A percentile compares a stretch with the other conserved stretches of the same genome.
Evolutionary conservation across 2,329 filamentous ascomycete species (phyloP).

Genomic region (Fusarium newnesense): DNA sequence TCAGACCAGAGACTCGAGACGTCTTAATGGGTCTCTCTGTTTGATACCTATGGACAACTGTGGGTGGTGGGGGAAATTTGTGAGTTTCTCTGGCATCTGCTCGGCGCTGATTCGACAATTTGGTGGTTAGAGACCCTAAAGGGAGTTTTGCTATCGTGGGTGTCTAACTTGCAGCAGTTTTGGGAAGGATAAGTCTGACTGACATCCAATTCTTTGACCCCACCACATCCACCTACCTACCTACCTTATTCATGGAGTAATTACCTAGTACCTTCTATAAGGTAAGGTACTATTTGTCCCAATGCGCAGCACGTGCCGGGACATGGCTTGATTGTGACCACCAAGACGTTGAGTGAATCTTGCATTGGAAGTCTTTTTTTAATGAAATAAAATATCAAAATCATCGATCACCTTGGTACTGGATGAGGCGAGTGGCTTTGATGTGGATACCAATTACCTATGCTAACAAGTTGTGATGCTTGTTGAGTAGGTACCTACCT

Average conservation of each 20-base stretch:
- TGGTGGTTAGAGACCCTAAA: conserved; percentile 37
- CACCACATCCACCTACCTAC: neutral
- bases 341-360: neutral
- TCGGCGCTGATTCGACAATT: conserved; percentile 40
- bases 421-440: neutral
- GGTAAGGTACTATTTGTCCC: neutral
- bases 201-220: conserved; percentile 7
- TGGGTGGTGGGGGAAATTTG: conserved; percentile 42
- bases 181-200: conserved; percentile 3
- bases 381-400: neutral
- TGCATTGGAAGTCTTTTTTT: neutral
- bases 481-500: neutral
- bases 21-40: conserved; percentile 17
- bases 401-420: neutral
- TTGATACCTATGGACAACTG: conserved; percentile 25
- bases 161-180: conserved; percentile 2
- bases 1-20: conserved; percentile 9
- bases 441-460: neutral
- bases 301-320: neutral
- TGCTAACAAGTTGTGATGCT: neutral
- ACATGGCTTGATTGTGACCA: neutral
- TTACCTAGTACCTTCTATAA: neutral
- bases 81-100: conserved; percentile 29
- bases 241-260: neutral
- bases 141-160: neutral